Evolutionary conservation across 78 protist genomes (phyloP), one percentile per base, ranked within the genome.

Genomic region (Diacronema lutheri): DNA sequence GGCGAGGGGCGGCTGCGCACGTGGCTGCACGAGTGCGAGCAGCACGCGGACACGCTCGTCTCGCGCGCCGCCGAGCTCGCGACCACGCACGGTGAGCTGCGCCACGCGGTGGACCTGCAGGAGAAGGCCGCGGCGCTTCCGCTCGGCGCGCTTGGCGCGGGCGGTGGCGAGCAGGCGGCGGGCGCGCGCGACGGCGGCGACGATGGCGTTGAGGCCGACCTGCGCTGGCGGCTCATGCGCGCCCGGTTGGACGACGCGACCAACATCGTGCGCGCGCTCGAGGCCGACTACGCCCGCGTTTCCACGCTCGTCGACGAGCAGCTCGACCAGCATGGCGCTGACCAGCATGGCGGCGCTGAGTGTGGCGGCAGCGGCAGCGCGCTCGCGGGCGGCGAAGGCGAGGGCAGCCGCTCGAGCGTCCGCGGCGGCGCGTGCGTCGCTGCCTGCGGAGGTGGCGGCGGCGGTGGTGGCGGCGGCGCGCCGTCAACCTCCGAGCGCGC

Each of bases 1-100:
- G 76, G 76, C 46, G 76, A 68, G 46, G 76, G 37, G 25, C 76
- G 76, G 46, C 76, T 68, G 46, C 76, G 76, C 76, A 1, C 76
- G 50, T 68, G 76, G 76, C 76, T 68, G 35, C 31, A 5, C 16
- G 76, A 68, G 33, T 68, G 76, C 76, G 16, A 68, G 50, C 76
- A 21, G n/a, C 35, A 33, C 76, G 46, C 76, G 5, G 76, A 68
- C 76, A 10, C 35, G 40, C 46, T 68, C n/a, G 31, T 26, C 21
- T 10, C 50, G 19, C 35, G 19, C 40, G 50, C 44, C n/a, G 76
- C 76, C 25, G 40, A 68, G 76, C 16, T 68, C 20, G 76, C 76
- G 76, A 44, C 50, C 16, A 7, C 50, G 50, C 7, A 44, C 50
- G 50, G 50, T 7, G 50, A 44, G 50, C 50, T 44, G 16, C 46